Evolutionary conservation across 768 basidiomycete species (phyloP).

Genomic region (Leccinellum rugosiceps): DNA sequence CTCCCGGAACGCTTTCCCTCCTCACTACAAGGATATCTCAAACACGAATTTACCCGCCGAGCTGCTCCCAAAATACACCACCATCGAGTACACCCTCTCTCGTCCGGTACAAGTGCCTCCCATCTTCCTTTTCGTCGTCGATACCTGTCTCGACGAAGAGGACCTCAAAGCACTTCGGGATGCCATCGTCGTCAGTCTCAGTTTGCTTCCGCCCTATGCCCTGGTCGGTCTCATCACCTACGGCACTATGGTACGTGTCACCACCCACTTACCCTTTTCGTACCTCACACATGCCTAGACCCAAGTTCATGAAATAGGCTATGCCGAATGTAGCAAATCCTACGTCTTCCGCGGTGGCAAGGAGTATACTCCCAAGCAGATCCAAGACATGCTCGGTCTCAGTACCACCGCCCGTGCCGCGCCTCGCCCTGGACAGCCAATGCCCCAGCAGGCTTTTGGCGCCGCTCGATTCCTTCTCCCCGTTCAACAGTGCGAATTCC

Average conservation of each 20-base stretch:
- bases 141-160: conserved; percentile 94
- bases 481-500: conserved; percentile 90
- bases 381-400: conserved; percentile 93
- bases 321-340: conserved; percentile 93
- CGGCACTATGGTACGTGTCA: conserved; percentile 84
- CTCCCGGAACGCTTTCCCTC: conserved; percentile 93
- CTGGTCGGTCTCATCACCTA: conserved; percentile 94
- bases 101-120: conserved; percentile 91
- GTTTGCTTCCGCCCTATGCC: conserved; percentile 89
- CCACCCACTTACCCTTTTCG: neutral
- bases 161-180: conserved; percentile 95
- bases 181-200: conserved; percentile 91
- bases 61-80: conserved; percentile 96
- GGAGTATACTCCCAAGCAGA: conserved; percentile 94
- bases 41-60: conserved; percentile 96
- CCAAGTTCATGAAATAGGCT: conserved; percentile 98
- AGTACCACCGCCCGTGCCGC: conserved; percentile 76
- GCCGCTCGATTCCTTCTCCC: conserved; percentile 92
- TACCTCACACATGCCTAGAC: conserved; percentile 48
- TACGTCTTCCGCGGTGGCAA: conserved; percentile 99
- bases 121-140: conserved; percentile 95
- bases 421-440: conserved; percentile 80
- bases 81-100: conserved; percentile 98
- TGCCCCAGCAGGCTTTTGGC: conserved; percentile 77
- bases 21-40: conserved; percentile 98